Percentiles rank a stretch among this genome's conserved stretches.
phyloP scores from a whole-genome alignment of 108 stramenopile genomes.

The Nannochloropsis salina region DNA sequence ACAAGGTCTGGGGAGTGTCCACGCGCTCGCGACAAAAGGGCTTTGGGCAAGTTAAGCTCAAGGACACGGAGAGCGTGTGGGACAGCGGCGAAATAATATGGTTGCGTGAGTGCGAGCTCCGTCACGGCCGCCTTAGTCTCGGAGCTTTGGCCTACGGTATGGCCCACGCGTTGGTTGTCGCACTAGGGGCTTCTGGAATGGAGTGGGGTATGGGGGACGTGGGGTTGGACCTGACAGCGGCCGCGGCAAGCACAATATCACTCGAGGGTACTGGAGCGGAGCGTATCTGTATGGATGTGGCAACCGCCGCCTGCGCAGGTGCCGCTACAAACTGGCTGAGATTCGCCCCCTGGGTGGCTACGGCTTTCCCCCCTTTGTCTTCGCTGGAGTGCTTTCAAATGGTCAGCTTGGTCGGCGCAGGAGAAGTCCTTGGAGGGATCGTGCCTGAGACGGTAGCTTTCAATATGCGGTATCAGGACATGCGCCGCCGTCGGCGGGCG shows the following conservation, averaged over 20 bases:
- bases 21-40: not conserved
- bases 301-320: not conserved
- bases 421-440: not conserved
- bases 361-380: not conserved
- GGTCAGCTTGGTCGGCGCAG: not conserved
- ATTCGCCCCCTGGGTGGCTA: not conserved
- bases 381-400: not conserved
- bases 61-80: not conserved
- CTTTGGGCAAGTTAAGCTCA: constrained; percentile 2
- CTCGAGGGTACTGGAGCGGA: not conserved
- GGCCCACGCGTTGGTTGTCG: not conserved
- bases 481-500: not conserved
- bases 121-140: not conserved
- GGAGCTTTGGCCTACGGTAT: not conserved
- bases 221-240: not conserved
- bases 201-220: not conserved
- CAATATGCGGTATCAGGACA: not conserved
- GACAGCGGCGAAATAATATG: not conserved
- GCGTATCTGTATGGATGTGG: not conserved
- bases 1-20: not conserved
- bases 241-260: not conserved
- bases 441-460: not conserved
- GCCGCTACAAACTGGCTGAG: not conserved
- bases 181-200: not conserved
- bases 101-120: constrained; percentile 9